These are phyloP conservation scores for Phialophora expanda DNA, from an alignment of 2,329 filamentous ascomycete genomes.

Conservation along the genomic window DNA sequence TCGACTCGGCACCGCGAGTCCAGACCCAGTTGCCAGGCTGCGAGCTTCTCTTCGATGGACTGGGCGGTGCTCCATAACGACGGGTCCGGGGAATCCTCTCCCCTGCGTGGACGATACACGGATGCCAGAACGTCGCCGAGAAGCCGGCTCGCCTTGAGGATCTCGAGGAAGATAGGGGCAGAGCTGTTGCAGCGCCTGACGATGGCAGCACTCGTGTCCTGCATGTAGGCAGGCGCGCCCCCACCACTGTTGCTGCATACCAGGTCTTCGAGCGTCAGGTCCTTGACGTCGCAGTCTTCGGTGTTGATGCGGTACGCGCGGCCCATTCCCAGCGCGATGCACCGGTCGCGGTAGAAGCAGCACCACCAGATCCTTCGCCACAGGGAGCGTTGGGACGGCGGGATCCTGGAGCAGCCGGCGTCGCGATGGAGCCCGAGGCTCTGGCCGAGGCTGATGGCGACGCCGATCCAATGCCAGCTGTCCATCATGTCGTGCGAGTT, in stretches of 20 bases:
- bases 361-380: constrained; percentile 52
- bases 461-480: constrained; percentile 54
- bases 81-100: background rate
- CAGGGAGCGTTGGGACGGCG: constrained; percentile 39
- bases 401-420: constrained; percentile 34
- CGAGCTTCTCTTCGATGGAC: constrained; percentile 11
- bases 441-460: constrained; percentile 53
- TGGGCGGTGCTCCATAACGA: constrained; percentile 4
- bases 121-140: constrained; percentile 16
- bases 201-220: constrained; percentile 4
- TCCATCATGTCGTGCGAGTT: constrained; percentile 20
- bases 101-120: constrained; percentile 6
- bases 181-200: constrained; percentile 15
- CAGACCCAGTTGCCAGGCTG: constrained; percentile 11
- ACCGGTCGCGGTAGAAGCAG: constrained; percentile 50
- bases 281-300: constrained; percentile 25
- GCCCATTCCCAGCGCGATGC: constrained; percentile 49
- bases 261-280: constrained; percentile 21
- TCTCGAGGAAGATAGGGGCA: constrained; percentile 21
- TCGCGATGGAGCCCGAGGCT: constrained; percentile 52
- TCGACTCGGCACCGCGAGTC: constrained; percentile 21
- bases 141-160: constrained; percentile 12
- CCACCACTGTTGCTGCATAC: background rate
- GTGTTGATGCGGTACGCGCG: constrained; percentile 36
- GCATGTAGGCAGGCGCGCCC: background rate